These are phyloP conservation scores for Rhododendron henanense DNA, from an alignment of 148 eudicot species.

Conservation along the genomic window DNA sequence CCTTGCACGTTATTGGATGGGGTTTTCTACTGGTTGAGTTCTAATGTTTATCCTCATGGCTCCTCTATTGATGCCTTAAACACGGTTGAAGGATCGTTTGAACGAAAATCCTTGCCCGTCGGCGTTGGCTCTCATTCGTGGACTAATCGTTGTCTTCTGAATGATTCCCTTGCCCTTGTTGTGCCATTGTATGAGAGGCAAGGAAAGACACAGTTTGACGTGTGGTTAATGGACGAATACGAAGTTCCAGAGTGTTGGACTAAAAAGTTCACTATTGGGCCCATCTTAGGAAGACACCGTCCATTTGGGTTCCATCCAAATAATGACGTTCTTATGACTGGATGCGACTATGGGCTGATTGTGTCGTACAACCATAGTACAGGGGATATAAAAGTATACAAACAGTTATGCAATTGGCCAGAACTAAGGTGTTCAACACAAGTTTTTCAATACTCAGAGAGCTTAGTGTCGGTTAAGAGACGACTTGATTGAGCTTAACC, in stretches of 20 bases:
- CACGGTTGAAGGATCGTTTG: background rate
- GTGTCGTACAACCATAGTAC: background rate
- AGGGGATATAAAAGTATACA: background rate
- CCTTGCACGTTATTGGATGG: background rate
- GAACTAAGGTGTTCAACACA: too few species aligned
- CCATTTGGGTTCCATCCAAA: background rate
- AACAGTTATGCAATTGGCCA: too few species aligned
- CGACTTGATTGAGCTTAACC: background rate
- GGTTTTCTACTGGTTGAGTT: background rate
- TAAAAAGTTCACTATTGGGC: background rate
- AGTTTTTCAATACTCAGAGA: too few species aligned
- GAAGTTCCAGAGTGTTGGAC: background rate
- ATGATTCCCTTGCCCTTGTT: background rate
- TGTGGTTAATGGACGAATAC: background rate
- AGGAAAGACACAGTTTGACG: background rate
- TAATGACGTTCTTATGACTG: background rate
- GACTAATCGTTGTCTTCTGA: background rate
- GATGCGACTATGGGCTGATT: background rate
- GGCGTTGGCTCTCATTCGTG: background rate
- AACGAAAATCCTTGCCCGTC: background rate
- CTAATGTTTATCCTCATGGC: background rate
- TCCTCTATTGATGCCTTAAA: background rate
- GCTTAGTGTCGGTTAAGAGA: too few species aligned
- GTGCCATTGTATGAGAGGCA: background rate
- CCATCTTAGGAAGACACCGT: background rate